A percentile compares a stretch with the other conserved stretches of the same genome.
Conservation (phyloP, 2,329 filamentous ascomycete genomes). For the Colletotrichum karsti region DNA sequence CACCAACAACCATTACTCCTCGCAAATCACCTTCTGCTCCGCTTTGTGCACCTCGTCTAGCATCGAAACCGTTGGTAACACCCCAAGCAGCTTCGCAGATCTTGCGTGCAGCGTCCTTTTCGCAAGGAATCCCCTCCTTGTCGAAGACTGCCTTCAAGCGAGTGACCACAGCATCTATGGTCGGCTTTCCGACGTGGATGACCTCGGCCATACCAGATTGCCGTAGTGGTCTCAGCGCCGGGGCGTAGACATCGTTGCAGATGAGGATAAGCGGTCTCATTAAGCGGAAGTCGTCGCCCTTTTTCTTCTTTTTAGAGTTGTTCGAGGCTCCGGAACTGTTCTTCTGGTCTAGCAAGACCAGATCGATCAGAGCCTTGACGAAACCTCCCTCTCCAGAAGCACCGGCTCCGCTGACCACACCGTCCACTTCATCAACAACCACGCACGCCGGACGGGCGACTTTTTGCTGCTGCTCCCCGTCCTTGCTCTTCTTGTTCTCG, state of each 20-base stretch:
- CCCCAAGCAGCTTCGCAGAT: conserved; percentile 87
- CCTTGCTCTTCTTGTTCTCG: conserved; percentile 65
- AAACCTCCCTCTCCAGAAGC: conserved; percentile 90
- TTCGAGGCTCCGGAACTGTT: conserved; percentile 56
- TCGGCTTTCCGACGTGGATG: conserved; percentile 89
- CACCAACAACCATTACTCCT: conserved; percentile 85
- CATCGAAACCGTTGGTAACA: conserved; percentile 76
- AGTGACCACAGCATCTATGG: conserved; percentile 83
- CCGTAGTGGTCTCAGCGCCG: conserved; percentile 85
- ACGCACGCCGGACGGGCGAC: conserved; percentile 89
- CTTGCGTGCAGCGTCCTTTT: conserved; percentile 87
- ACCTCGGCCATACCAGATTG: conserved; percentile 87
- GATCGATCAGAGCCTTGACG: conserved; percentile 91
- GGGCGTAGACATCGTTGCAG: conserved; percentile 97
- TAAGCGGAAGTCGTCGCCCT: conserved; percentile 86
- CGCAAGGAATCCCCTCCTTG: conserved; percentile 87
- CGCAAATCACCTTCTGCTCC: conserved; percentile 79
- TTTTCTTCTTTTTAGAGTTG: conserved; percentile 66
- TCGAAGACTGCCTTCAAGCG: conserved; percentile 87
- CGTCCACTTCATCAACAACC: conserved; percentile 95
- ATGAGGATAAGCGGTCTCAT: conserved; percentile 91
- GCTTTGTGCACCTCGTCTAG: conserved; percentile 72
- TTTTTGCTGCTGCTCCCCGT: conserved; percentile 64
- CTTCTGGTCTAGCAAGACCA: conserved; percentile 86
- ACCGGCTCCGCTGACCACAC: conserved; percentile 84